Base-by-base conservation (phyloP, 1,139 yeast genomes). In the Wickerhamomyces sp. region DNA sequence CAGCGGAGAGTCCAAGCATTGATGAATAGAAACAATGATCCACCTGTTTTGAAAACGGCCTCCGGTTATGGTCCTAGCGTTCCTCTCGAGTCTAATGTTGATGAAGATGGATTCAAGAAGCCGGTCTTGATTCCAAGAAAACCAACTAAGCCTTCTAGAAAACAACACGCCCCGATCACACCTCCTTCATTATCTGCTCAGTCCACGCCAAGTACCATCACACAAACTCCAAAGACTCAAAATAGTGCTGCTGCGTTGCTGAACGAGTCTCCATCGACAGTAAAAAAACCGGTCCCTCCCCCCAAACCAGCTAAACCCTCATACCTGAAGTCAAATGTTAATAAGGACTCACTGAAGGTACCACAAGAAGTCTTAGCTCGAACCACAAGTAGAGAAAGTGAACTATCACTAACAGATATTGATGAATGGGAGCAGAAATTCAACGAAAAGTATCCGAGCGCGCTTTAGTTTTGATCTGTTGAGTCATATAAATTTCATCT, bases 1-100 rank as follows among this genome's bases (percentile, higher is more conserved):
- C 94, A 85, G 62, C 73, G 78, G 56, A 71, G 94, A 51, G 84
- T 85, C 59, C 84, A 82, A 47, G 73, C 75, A 53, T 69, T 84
- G 36, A 67, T 86, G 51, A 73, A 66, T 51, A 70, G 71, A 43
- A 59, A 66, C 23, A 73, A 73, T 34, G 73, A 76, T 2, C 71
- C 76, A 11, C 73, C 78, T 6, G 67, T 75, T 0, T 61, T 70
- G 23, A 79, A 76, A 55, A 81, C 90, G 0, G 95, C 95, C 0
- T 65, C 68, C 14, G 95, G 95, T 0, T 87, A 87, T 59, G 95
- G 95, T 3, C 77, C 78, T 34, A 55, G 56, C 30, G 31, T 46
- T 1, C 15, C 7, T n/a, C 7, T 29, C 6, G 43, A 45, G 5
- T 29, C 31, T 13, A n/a, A 37, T 14, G 11, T 49, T 32, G 59